Base-by-base conservation (phyloP, 768 basidiomycete genomes). In the Psilocybe sp. region DNA sequence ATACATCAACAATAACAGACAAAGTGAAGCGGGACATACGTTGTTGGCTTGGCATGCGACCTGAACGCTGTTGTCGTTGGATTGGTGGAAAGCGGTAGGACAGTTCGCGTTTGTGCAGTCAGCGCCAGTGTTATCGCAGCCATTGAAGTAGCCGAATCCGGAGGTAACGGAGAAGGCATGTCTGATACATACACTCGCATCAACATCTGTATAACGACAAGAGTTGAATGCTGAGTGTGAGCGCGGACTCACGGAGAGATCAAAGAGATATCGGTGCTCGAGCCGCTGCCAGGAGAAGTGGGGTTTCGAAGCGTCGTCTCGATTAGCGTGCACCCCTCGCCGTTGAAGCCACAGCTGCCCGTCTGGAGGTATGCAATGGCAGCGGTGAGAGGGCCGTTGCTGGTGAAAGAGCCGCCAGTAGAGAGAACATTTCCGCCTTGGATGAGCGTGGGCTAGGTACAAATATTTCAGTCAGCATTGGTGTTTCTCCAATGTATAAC, bases 121-220 rank as follows among this genome's bases (percentile, higher is more conserved):
- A 12, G 70, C 65, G 1, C 75, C 76, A 19, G 60, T 52, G 37
- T 69, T 69, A 43, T 72, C 61, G 46, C 75, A 77, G 5, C 74
- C 75, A 48, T 71, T 63, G 60, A 57, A 72, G 57, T 71, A 77
- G 9, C 72, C 72, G 38, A 76, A 75, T 31, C 69, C 69, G 44
- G 68, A 60, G 3, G 71, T 61, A 9, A 74, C 71, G 4, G 69
- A 71, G 64, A 73, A 77, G 2, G 58, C 32, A 47, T 66, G 72
- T 7, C 75, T 76, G 20, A 20, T 10, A 47, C 12, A 31, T 13
- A 11, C 32, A 19, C 23, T 16, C 41, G 44, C 19, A 49, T 28
- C 16, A 20, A 7, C 38, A 16, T 7, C 41, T 13, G n/a, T n/a
- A n/a, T n/a, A n/a, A n/a, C n/a, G n/a, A n/a, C n/a, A n/a, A n/a